These are phyloP conservation scores for Camelina sativa DNA, from an alignment of 345 rosid species.

Conservation along the genomic window DNA sequence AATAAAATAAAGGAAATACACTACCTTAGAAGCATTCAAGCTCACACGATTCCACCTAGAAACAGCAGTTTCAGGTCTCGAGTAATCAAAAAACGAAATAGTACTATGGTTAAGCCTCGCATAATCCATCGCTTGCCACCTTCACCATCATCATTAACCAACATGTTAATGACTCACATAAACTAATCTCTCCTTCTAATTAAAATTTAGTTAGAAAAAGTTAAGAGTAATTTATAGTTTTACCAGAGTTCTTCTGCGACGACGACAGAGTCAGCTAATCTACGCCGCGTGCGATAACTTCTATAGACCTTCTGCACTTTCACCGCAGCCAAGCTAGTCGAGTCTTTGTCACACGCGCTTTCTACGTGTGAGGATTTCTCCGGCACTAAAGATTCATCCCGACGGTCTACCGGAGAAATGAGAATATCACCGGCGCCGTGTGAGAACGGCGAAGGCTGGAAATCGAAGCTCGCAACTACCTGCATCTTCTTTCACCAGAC, in stretches of 20 bases:
- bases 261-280: constrained; percentile 84
- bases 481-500: constrained; percentile 45
- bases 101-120: constrained; percentile 80
- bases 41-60: constrained; percentile 80
- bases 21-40: constrained; percentile 79
- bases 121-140: constrained; percentile 93
- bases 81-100: constrained; percentile 72
- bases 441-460: constrained; percentile 48
- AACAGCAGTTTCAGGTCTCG: constrained; percentile 70
- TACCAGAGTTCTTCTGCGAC: constrained; percentile 93
- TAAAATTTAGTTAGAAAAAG: not conserved
- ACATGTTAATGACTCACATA: constrained; percentile 20
- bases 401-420: constrained; percentile 33
- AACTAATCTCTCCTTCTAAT: not conserved
- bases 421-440: constrained; percentile 39
- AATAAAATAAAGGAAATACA: not conserved
- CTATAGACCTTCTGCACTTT: constrained; percentile 83
- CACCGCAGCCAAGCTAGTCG: constrained; percentile 57
- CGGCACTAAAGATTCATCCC: constrained; percentile 13
- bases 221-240: no score
- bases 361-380: not conserved
- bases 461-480: constrained; percentile 52
- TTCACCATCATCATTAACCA: constrained; percentile 4
- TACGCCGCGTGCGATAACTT: constrained; percentile 91
- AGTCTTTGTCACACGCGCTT: constrained; percentile 31